Base-by-base conservation (phyloP, 352 stramenopile species). In the Phytophthora ohioensis region DNA sequence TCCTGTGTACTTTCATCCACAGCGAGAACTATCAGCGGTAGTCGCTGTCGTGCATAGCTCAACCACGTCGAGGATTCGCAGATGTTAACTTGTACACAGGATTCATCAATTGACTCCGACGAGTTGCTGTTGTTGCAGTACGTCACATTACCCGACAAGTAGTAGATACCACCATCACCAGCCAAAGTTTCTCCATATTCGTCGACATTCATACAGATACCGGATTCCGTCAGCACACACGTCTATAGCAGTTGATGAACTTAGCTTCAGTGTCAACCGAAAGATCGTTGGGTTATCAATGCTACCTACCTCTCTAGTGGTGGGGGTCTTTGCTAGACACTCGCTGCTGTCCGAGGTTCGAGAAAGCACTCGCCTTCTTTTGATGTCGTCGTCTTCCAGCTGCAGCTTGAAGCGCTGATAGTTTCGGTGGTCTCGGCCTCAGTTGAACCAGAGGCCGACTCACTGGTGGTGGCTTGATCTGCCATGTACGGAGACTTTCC, bases 41-140 rank as follows among this genome's bases (percentile, higher is more conserved):
- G 42, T 47, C 48, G 61, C 43, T 71, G 32, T n/a, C 67, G 47
- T 17, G 67, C 54, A 39, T 75, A 55, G 32, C 61, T 75, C 30
- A 67, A 31, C 81, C 81, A 91, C 9, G 61, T 45, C 10, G 60
- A 48, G 12, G 42, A 49, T 41, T 81, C 78, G 34, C 82, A 91
- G 45, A 66, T 66, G 5, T 71, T 48, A 5, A 85, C 39, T 35
- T 69, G 82, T 8, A 91, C 65, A 43, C 82, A 91, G 17, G 53
- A 69, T 1, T 35, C 38, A 41, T 13, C 58, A 57, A 21, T 57
- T 0, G 34, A 17, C 1, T 7, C 47, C 15, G 30, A 53, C 5
- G 42, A 60, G 34, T 17, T 63, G 63, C 2, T 53, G 15, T 10
- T 53, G 58, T 9, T 35, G 35, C 57, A 79, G 41, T 78, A 67